phyloP scores from a whole-genome alignment of 352 stramenopile genomes.

The Chrysophaeum taylorii region DNA sequence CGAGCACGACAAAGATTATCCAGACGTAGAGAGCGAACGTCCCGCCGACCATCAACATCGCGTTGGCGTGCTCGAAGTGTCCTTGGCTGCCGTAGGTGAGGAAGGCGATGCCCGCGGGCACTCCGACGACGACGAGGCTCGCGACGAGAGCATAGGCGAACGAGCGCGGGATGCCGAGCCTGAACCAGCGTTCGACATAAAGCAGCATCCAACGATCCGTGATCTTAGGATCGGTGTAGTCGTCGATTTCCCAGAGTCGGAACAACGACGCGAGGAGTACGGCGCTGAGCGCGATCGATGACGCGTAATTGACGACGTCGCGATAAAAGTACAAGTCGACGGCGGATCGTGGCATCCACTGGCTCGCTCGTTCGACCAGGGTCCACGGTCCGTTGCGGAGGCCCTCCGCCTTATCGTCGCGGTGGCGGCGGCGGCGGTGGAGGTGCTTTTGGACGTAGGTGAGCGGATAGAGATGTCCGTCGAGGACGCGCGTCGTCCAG shows the following conservation, averaged over 20 bases:
- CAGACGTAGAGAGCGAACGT: not conserved
- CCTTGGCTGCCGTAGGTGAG: not conserved
- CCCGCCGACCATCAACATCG: not conserved
- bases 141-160: not conserved
- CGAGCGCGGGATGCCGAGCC: not conserved
- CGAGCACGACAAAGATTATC: not conserved
- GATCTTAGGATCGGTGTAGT: conserved; percentile 20
- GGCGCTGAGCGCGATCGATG: conserved; percentile 8
- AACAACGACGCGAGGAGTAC: conserved; percentile 15
- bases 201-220: conserved; percentile 15
- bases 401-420: too few species aligned
- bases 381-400: too few species aligned
- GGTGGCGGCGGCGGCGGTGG: too few species aligned
- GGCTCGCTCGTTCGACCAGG: not conserved
- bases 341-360: not conserved
- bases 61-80: not conserved
- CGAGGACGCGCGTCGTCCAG: not conserved
- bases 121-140: not conserved
- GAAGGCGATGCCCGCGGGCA: not conserved
- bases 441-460: not conserved
- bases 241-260: conserved; percentile 19
- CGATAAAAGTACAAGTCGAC: conserved; percentile 19
- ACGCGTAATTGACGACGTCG: conserved; percentile 5
- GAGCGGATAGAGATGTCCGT: conserved; percentile 10
- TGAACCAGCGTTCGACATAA: conserved; percentile 20